Evolutionary conservation across 345 rosid genomes (phyloP).

Genomic region (Eucalyptus rudis): DNA sequence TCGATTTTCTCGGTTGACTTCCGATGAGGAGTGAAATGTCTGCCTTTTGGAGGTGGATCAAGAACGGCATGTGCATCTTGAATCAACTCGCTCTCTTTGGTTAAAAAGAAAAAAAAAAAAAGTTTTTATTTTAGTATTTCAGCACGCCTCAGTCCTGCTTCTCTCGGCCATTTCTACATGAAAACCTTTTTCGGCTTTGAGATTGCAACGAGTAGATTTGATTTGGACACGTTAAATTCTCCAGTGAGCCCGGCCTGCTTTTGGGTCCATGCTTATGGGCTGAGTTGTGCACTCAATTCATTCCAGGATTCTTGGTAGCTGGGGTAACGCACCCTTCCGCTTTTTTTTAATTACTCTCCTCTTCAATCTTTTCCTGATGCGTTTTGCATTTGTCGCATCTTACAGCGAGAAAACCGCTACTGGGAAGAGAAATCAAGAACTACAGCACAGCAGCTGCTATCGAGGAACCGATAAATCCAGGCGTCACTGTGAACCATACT

Average conservation of each 20-base stretch:
- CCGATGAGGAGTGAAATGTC: neutral
- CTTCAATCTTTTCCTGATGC: neutral
- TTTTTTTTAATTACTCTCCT: neutral
- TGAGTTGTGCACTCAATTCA: neutral
- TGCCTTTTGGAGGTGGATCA: neutral
- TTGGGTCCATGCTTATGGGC: neutral
- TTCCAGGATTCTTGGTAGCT: neutral
- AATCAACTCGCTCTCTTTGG: neutral
- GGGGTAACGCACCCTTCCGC: neutral
- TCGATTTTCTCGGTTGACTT: neutral
- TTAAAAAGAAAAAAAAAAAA: neutral
- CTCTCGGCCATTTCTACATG: neutral
- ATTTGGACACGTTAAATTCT: neutral
- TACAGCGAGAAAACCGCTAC: conserved; percentile 26
- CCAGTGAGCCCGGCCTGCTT: neutral
- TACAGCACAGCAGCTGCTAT: conserved; percentile 43
- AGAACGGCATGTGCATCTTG: neutral
- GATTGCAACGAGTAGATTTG: neutral
- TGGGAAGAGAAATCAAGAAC: conserved; percentile 21
- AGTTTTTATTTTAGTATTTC: neutral
- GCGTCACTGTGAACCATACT: conserved; percentile 38
- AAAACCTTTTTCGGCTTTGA: neutral
- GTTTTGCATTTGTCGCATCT: neutral
- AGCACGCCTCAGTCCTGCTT: neutral
- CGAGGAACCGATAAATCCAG: conserved; percentile 52